Percentiles rank a stretch among this genome's conserved stretches.
Evolutionary conservation across 768 basidiomycete genomes (phyloP).

Genomic region (Mycena olivaceomarginata): DNA sequence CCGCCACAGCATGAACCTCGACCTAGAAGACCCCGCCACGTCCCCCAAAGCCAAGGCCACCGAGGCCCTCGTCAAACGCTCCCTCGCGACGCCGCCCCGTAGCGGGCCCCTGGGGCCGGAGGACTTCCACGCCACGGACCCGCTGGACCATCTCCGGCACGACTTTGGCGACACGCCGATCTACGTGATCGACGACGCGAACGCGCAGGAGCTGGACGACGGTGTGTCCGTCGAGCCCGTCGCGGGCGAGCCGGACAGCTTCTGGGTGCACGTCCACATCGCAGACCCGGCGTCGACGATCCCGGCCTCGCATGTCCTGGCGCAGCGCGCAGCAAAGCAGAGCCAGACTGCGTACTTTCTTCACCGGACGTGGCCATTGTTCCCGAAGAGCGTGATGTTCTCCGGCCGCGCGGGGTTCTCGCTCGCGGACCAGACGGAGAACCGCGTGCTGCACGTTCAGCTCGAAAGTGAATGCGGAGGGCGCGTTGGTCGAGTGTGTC

Average conservation of each 20-base stretch:
- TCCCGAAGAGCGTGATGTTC: slow-evolving; percentile 78
- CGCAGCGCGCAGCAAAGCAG: slow-evolving; percentile 72
- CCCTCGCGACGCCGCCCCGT: slow-evolving; percentile 49
- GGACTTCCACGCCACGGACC: slow-evolving; percentile 80
- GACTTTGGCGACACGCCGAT: slow-evolving; percentile 90
- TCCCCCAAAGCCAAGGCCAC: slow-evolving; percentile 48
- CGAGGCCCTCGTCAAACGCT: slow-evolving; percentile 54
- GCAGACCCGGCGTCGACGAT: slow-evolving; percentile 93
- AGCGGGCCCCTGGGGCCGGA: slow-evolving; percentile 70
- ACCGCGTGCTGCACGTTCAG: slow-evolving; percentile 88
- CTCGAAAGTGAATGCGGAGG: slow-evolving; percentile 74
- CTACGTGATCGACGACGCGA: slow-evolving; percentile 90
- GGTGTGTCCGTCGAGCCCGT: slow-evolving; percentile 90
- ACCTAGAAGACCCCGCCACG: slow-evolving; percentile 55
- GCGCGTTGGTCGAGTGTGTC: slow-evolving; percentile 81
- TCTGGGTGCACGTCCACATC: slow-evolving; percentile 94
- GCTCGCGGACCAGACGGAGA: slow-evolving; percentile 53
- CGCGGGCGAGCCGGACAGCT: slow-evolving; percentile 70
- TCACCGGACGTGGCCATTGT: slow-evolving; percentile 80
- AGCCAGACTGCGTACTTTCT: slow-evolving; percentile 78
- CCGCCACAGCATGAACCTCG: slow-evolving; percentile 59
- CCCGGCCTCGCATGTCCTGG: slow-evolving; percentile 79
- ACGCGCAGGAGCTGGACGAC: slow-evolving; percentile 94
- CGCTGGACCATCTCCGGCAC: slow-evolving; percentile 82
- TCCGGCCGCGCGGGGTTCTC: slow-evolving; percentile 63